Evolutionary conservation across 768 basidiomycete genomes (phyloP).

Genomic region (Gloeophyllum trabeum): DNA sequence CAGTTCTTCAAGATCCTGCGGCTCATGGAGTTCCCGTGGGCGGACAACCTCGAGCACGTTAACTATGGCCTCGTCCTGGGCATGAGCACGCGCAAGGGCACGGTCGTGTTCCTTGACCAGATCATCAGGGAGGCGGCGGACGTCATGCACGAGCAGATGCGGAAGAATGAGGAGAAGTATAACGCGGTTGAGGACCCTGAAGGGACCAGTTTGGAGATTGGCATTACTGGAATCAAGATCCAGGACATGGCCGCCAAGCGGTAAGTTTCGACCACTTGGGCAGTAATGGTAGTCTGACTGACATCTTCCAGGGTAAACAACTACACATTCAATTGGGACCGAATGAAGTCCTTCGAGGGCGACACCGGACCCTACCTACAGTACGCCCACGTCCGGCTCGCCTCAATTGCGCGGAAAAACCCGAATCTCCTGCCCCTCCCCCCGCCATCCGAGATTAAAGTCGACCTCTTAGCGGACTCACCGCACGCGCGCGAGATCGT

Average conservation of each 20-base stretch:
- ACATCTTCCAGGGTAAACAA: constrained; percentile 67
- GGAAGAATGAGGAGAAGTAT: constrained; percentile 89
- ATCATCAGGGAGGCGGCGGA: constrained; percentile 81
- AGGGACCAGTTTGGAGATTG: constrained; percentile 67
- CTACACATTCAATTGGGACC: constrained; percentile 90
- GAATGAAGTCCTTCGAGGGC: constrained; percentile 93
- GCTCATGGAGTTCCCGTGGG: constrained; percentile 86
- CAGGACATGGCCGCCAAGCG: constrained; percentile 95
- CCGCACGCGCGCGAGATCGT: constrained; percentile 73
- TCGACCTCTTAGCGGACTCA: constrained; percentile 53
- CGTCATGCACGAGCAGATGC: constrained; percentile 97
- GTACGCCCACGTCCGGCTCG: constrained; percentile 90
- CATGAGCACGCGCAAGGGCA: constrained; percentile 92
- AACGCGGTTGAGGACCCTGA: constrained; percentile 81
- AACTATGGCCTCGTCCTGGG: constrained; percentile 89
- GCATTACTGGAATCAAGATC: constrained; percentile 93
- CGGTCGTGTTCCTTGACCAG: constrained; percentile 89
- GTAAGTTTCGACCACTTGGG: constrained; percentile 26
- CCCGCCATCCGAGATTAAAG: constrained; percentile 53
- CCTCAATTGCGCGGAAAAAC: constrained; percentile 88
- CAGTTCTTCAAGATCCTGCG: constrained; percentile 93
- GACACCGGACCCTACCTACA: constrained; percentile 95
- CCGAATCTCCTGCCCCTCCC: constrained; percentile 77
- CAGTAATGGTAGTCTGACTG: constrained; percentile 1
- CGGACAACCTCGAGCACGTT: constrained; percentile 71